Conservation (phyloP, 106 monocot species). For the Alisma plantagoaquatica region DNA sequence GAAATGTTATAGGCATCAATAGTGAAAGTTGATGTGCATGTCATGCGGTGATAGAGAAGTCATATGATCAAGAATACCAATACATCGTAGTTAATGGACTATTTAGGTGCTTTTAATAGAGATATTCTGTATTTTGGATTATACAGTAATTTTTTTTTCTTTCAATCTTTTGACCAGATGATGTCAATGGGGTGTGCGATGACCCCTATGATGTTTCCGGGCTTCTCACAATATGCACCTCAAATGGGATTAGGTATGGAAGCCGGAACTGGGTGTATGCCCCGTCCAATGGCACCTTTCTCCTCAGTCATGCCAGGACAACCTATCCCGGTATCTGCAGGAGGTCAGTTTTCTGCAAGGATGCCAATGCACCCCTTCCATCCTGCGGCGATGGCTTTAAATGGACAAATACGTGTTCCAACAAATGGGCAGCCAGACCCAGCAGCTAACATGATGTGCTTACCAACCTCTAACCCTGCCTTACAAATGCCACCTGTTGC, state of each 20-base stretch:
- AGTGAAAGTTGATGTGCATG: too few species aligned
- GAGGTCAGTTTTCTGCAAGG: neutral
- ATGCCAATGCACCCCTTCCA: slow-evolving; percentile 8
- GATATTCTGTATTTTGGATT: too few species aligned
- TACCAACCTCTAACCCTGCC: neutral
- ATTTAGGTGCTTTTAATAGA: too few species aligned
- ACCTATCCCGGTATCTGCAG: neutral
- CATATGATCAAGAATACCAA: too few species aligned
- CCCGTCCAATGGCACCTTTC: slow-evolving; percentile 1
- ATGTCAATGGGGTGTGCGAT: slow-evolving; percentile 8
- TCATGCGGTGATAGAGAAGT: too few species aligned
- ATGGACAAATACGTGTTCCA: neutral
- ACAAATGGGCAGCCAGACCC: neutral
- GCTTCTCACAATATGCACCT: slow-evolving; percentile 3
- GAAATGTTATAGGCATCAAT: too few species aligned
- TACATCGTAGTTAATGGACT: too few species aligned
- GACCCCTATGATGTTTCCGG: slow-evolving; percentile 13
- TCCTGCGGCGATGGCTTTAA: neutral
- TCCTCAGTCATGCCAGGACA: neutral
- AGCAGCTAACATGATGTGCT: neutral
- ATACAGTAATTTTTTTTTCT: too few species aligned
- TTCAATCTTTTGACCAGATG: slow-evolving; percentile 12
- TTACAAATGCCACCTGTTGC: neutral
- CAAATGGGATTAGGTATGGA: slow-evolving; percentile 3
- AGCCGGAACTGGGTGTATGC: neutral